These are phyloP conservation scores for Capsicum chinense DNA, from an alignment of 257 asterid genomes.

Conservation along the genomic window DNA sequence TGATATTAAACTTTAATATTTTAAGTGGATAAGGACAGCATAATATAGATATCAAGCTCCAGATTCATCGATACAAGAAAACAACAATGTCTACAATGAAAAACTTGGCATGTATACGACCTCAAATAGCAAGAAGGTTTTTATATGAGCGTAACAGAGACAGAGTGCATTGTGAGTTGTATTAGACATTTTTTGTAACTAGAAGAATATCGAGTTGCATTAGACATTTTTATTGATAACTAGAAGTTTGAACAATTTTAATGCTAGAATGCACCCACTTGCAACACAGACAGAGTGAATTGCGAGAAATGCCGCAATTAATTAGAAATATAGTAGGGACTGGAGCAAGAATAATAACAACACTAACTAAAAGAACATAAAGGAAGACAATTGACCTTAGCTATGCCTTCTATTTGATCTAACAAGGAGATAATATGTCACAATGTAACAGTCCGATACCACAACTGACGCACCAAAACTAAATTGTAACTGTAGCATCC, in stretches of 20 bases:
- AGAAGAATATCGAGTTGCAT: not conserved
- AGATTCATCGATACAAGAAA: not conserved
- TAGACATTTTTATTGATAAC: constrained; percentile 19
- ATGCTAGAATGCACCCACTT: constrained; percentile 17
- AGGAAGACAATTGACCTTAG: constrained; percentile 64
- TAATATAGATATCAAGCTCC: not conserved
- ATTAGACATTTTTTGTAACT: no score
- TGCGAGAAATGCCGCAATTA: not conserved
- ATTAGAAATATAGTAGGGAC: not conserved
- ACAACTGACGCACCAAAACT: constrained; percentile 56
- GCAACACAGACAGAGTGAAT: not conserved
- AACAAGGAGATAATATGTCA: constrained; percentile 90
- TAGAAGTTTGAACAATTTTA: not conserved
- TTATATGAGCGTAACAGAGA: not conserved
- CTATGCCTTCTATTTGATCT: constrained; percentile 98
- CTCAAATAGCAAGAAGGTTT: not conserved
- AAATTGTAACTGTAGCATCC: no score
- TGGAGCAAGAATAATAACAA: not conserved
- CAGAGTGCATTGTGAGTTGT: no score
- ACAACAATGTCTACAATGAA: not conserved
- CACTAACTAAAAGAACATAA: not conserved
- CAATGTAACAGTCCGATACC: constrained; percentile 97
- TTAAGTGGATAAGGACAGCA: constrained; percentile 5
- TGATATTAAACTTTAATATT: not conserved
- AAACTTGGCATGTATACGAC: not conserved